phyloP scores from a whole-genome alignment of 768 basidiomycete species.

The Cyclocybe aegerita region DNA sequence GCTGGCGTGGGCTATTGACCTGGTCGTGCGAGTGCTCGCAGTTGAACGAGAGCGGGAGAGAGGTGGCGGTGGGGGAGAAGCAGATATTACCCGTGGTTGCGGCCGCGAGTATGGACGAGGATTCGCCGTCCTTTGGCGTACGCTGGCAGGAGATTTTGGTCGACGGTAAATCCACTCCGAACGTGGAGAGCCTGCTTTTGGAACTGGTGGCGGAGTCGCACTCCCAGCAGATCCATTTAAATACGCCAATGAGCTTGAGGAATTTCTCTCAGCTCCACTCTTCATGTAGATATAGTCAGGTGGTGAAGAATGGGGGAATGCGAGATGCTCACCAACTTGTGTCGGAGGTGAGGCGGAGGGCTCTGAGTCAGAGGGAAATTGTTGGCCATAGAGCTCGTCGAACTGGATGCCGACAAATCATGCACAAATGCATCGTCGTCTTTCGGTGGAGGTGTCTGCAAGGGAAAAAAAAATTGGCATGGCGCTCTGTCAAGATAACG shows the following conservation, averaged over 20 bases:
- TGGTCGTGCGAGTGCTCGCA: conserved; percentile 16
- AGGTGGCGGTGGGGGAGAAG: conserved; percentile 24
- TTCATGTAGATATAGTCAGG: not conserved
- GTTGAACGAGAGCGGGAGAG: conserved; percentile 23
- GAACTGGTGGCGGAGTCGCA: conserved; percentile 19
- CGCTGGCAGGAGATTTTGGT: conserved; percentile 32
- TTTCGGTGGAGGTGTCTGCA: conserved; percentile 14
- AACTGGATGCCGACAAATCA: conserved; percentile 10
- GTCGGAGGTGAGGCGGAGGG: conserved; percentile 10
- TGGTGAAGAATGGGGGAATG: not conserved
- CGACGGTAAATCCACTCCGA: conserved; percentile 51
- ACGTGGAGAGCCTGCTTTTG: conserved; percentile 20
- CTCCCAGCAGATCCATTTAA: conserved; percentile 21
- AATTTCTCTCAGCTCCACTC: conserved; percentile 12
- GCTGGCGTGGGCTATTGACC: conserved; percentile 2
- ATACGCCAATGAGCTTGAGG: conserved; percentile 8
- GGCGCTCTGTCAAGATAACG: not conserved
- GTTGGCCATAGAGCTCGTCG: not conserved
- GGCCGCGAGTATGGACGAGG: conserved; percentile 26
- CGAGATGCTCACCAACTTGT: conserved; percentile 5
- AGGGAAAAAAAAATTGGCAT: not conserved
- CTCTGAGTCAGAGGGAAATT: conserved; percentile 4
- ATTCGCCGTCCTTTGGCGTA: conserved; percentile 18
- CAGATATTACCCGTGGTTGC: conserved; percentile 22
- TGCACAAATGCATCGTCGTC: conserved; percentile 17